phyloP scores from a whole-genome alignment of 148 eudicot genomes.

The Rhododendron simsii region DNA sequence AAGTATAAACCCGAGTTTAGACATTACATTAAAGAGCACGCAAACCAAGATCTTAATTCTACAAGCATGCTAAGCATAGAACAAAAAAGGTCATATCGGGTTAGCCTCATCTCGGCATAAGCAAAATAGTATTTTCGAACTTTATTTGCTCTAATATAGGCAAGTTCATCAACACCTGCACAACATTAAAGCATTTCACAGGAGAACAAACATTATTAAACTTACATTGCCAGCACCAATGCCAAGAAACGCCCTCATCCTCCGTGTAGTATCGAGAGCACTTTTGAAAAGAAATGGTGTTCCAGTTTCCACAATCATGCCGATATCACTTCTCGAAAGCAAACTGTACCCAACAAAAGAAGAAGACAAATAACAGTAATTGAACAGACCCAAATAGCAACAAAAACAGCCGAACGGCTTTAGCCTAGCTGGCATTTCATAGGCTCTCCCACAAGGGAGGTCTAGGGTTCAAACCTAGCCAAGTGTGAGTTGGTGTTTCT shows the following conservation, averaged over 20 bases:
- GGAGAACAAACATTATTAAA: background rate
- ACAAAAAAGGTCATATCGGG: background rate
- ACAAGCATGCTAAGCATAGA: too few relatives aligned
- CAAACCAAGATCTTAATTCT: too few relatives aligned
- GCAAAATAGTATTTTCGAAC: background rate
- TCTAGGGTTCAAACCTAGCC: background rate
- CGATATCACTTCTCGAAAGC: conserved; percentile 64
- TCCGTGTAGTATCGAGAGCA: conserved; percentile 44
- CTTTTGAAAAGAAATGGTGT: conserved; percentile 63
- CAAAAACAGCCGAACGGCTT: background rate
- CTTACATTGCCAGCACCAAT: conserved; percentile 41
- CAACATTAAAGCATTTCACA: background rate
- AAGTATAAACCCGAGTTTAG: too few relatives aligned
- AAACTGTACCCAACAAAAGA: conserved; percentile 31
- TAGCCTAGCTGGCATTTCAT: background rate
- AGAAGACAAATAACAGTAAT: background rate
- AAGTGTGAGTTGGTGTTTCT: background rate
- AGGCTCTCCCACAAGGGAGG: background rate
- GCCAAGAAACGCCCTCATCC: conserved; percentile 57
- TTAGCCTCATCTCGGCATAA: background rate
- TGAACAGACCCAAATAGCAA: background rate
- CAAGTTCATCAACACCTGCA: background rate
- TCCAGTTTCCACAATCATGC: conserved; percentile 49
- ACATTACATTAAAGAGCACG: too few relatives aligned
- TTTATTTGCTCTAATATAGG: background rate